Evolutionary conservation across 2,329 filamentous ascomycete species (phyloP).

Genomic region (Ophiostoma ips): DNA sequence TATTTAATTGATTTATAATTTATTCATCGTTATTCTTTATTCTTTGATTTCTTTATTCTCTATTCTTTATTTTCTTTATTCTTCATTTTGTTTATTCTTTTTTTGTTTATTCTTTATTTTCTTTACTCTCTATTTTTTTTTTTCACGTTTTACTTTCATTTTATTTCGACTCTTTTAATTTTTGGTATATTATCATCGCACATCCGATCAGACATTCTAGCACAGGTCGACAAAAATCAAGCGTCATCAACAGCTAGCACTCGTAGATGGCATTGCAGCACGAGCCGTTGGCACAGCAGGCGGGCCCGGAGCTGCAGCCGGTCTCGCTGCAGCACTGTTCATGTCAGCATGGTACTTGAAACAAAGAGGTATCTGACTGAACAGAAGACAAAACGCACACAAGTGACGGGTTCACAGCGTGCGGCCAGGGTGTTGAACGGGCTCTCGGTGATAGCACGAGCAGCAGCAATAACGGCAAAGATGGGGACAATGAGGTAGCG

Average conservation of each 20-base stretch:
- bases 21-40: too few species aligned
- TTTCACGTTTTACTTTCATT: neutral
- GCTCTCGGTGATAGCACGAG: neutral
- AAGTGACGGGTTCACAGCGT: neutral
- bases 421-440: neutral
- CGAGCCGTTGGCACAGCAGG: constrained; percentile 1
- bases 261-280: neutral
- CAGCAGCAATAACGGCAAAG: neutral
- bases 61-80: too few species aligned
- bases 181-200: too few species aligned
- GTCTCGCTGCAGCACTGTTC: constrained; percentile 4
- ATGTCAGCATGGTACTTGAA: neutral
- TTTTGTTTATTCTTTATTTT: too few species aligned
- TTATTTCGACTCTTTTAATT: neutral
- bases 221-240: too few species aligned
- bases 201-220: too few species aligned
- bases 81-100: too few species aligned
- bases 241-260: too few species aligned
- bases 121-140: neutral
- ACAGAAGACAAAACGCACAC: neutral
- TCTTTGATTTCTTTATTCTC: too few species aligned
- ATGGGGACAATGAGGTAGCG: neutral
- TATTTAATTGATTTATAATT: too few species aligned
- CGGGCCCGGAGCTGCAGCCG: neutral
- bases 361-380: too few species aligned